Evolutionary conservation across 2,329 filamentous ascomycete species (phyloP).

Genomic region (Lachnellula suecica): DNA sequence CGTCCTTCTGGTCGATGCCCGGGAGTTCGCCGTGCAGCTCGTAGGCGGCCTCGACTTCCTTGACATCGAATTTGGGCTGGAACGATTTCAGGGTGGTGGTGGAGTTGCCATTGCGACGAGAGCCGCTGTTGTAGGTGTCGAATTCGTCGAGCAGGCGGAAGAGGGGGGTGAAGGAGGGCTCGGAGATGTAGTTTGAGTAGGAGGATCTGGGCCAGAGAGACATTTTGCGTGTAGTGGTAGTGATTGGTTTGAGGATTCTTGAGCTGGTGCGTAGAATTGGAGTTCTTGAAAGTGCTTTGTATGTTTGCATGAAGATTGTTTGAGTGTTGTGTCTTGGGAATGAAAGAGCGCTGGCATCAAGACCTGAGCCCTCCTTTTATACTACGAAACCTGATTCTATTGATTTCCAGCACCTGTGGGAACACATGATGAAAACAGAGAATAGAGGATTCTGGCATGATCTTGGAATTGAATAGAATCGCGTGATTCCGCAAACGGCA

Average conservation of each 20-base stretch:
- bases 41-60: constrained; percentile 66
- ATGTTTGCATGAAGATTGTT: constrained; percentile 24
- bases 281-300: constrained; percentile 19
- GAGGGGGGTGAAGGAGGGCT: constrained; percentile 53
- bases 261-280: constrained; percentile 8
- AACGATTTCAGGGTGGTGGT: constrained; percentile 46
- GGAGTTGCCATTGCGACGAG: constrained; percentile 6
- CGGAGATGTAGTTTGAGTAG: constrained; percentile 35
- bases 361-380: constrained; percentile 18
- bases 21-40: constrained; percentile 81
- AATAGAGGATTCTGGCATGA: constrained; percentile 17
- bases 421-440: constrained; percentile 7
- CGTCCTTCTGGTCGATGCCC: constrained; percentile 70
- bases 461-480: constrained; percentile 5
- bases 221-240: constrained; percentile 46
- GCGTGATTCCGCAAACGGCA: background rate
- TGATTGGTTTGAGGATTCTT: constrained; percentile 18
- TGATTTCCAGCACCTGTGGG: constrained; percentile 14
- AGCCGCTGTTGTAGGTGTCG: constrained; percentile 48
- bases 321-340: constrained; percentile 14
- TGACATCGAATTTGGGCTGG: constrained; percentile 76
- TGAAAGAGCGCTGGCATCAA: background rate
- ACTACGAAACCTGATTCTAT: constrained; percentile 8
- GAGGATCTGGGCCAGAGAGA: constrained; percentile 57
- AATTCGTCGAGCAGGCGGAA: constrained; percentile 66